These are phyloP conservation scores for Flagelloscypha sp. DNA, from an alignment of 768 basidiomycete genomes.

Conservation along the genomic window DNA sequence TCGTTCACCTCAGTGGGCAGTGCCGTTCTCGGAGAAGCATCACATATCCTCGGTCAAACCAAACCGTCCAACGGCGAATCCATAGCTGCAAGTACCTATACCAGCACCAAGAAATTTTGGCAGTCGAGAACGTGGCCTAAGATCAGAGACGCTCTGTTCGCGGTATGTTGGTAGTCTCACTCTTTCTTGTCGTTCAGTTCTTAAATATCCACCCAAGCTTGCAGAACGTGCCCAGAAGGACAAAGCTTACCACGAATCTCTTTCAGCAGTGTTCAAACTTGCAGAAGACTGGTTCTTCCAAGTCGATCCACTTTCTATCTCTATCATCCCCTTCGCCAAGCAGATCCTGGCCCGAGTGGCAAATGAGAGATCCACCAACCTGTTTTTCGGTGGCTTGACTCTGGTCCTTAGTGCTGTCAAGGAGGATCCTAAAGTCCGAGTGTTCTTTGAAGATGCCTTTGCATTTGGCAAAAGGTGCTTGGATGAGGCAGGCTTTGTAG, in stretches of 20 bases:
- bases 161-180: no score
- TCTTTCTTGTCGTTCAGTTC: no score
- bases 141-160: no score
- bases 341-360: conserved; percentile 45
- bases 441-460: conserved; percentile 51
- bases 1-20: no score
- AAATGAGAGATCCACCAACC: conserved; percentile 39
- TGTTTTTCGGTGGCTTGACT: conserved; percentile 34
- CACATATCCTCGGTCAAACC: no score
- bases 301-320: conserved; percentile 45
- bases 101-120: no score
- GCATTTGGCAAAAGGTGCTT: conserved; percentile 36
- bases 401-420: conserved; percentile 40
- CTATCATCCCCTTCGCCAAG: conserved; percentile 44
- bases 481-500: conserved; percentile 42
- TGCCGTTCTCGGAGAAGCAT: no score
- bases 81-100: no score
- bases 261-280: conserved; percentile 50
- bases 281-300: conserved; percentile 49
- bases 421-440: conserved; percentile 42
- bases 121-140: no score
- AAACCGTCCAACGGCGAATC: no score
- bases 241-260: conserved; percentile 45
- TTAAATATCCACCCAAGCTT: no score
- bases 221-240: conserved; percentile 60